A percentile compares a stretch with the other conserved stretches of the same genome.
These are phyloP conservation scores for Trametes polyzona DNA, from an alignment of 1,284 basidiomycete genomes.

Conservation along the genomic window DNA sequence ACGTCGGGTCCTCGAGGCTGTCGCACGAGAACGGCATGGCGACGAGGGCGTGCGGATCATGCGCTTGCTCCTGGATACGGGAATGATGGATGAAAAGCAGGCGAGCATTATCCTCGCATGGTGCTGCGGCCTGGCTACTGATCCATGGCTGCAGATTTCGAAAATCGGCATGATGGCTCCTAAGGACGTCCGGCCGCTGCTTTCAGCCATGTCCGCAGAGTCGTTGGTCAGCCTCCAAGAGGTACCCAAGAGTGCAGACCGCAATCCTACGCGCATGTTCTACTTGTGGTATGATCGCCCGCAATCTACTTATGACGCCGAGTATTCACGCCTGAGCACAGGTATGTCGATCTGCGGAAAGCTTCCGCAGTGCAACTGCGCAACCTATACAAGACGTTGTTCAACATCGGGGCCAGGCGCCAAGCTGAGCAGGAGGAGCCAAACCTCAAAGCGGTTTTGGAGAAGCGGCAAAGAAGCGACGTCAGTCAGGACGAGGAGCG, in stretches of 20 bases:
- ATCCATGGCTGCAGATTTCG: conserved; percentile 66
- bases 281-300: conserved; percentile 75
- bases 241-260: conserved; percentile 85
- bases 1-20: conserved; percentile 75
- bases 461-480: conserved; percentile 81
- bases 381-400: conserved; percentile 85
- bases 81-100: conserved; percentile 97
- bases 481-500: conserved; percentile 70
- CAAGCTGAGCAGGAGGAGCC: conserved; percentile 72
- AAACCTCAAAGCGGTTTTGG: conserved; percentile 69
- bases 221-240: conserved; percentile 89
- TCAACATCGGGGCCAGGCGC: conserved; percentile 77
- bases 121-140: not conserved
- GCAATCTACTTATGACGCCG: not conserved
- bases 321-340: conserved; percentile 30
- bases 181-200: conserved; percentile 83
- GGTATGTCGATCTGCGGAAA: conserved; percentile 85
- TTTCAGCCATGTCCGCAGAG: conserved; percentile 80
- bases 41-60: conserved; percentile 85
- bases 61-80: conserved; percentile 80
- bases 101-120: conserved; percentile 45
- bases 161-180: conserved; percentile 92
- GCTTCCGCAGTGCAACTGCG: conserved; percentile 78
- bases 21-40: conserved; percentile 87
- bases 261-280: conserved; percentile 83